Percentiles rank a stretch among this genome's conserved stretches.
Evolutionary conservation across 345 rosid genomes (phyloP).

Genomic region (Camelina sativa): DNA sequence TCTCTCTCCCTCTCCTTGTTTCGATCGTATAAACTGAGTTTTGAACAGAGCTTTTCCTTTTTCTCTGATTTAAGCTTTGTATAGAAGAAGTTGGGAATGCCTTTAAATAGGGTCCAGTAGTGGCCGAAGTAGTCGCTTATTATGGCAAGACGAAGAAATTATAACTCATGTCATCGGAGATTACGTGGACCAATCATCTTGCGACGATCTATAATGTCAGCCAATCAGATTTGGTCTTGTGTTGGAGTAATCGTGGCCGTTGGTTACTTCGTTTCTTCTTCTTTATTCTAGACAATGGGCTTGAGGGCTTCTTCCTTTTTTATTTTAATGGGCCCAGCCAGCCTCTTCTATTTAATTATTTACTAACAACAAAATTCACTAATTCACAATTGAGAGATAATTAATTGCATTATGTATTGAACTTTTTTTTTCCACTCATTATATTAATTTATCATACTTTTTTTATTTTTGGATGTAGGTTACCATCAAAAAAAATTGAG

Average conservation of each 20-base stretch:
- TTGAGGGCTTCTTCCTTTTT: too few species aligned
- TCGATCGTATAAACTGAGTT: neutral
- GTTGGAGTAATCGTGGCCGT: slow-evolving; percentile 40
- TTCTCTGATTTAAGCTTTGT: neutral
- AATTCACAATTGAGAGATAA: neutral
- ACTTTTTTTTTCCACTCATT: neutral
- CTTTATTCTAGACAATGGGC: slow-evolving; percentile 26
- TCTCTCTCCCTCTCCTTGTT: neutral
- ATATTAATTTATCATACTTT: neutral
- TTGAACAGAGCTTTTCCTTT: neutral
- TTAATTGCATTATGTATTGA: neutral
- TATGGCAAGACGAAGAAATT: slow-evolving; percentile 11
- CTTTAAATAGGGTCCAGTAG: slow-evolving; percentile 22
- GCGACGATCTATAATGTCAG: neutral
- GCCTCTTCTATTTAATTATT: too few species aligned
- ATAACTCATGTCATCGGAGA: slow-evolving; percentile 24
- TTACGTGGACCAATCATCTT: slow-evolving; percentile 42
- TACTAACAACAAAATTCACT: too few species aligned
- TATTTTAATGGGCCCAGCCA: neutral
- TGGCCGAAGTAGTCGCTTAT: slow-evolving; percentile 27
- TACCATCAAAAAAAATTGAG: too few species aligned
- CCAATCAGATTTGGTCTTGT: slow-evolving; percentile 36
- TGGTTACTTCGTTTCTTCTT: slow-evolving; percentile 24
- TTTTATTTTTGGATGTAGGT: too few species aligned
- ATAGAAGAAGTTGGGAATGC: neutral